Conservation (phyloP, 177 flowering plant genomes). For the Tripterygium wilfordii region DNA sequence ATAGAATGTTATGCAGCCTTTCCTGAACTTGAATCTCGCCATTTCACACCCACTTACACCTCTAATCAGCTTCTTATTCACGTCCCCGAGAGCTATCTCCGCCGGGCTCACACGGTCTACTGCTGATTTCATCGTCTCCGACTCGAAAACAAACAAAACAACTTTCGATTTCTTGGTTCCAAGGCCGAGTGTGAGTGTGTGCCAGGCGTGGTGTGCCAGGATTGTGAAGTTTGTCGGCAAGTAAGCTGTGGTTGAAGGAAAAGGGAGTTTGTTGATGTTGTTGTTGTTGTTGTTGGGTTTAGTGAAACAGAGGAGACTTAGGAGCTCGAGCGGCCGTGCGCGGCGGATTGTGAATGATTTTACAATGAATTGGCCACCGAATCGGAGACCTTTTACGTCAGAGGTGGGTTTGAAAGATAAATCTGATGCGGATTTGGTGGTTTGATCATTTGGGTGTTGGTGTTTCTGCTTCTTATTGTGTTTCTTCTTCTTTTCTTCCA, state of each 20-base stretch:
- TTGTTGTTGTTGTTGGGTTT: conserved; percentile 7
- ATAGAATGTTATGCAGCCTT: conserved; percentile 90
- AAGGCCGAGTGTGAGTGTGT: conserved; percentile 88
- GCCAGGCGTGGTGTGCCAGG: conserved; percentile 95
- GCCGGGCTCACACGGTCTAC: conserved; percentile 71
- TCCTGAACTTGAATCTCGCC: conserved; percentile 90
- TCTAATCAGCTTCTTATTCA: conserved; percentile 62
- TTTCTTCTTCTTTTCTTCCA: conserved; percentile 42
- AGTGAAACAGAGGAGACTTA: conserved; percentile 62
- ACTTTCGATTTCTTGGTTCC: conserved; percentile 95
- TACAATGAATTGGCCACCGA: conserved; percentile 83
- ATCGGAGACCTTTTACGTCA: conserved; percentile 78
- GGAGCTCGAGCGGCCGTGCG: conserved; percentile 60
- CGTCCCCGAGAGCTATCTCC: conserved; percentile 87
- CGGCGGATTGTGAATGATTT: conserved; percentile 90
- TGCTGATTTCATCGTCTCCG: conserved; percentile 42
- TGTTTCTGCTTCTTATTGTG: conserved; percentile 72
- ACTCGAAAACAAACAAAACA: conserved; percentile 69
- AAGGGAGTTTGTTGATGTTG: conserved; percentile 22
- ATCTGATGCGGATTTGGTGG: conserved; percentile 37
- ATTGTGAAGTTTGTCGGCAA: conserved; percentile 96
- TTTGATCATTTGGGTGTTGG: conserved; percentile 50
- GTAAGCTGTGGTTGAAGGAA: conserved; percentile 66
- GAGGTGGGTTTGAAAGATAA: conserved; percentile 63
- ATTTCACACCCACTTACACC: conserved; percentile 67